A percentile compares a stretch with the other conserved stretches of the same genome.
These are phyloP conservation scores for Oryza meridionalis DNA, from an alignment of 176 grass and related monocot genomes.

Conservation along the genomic window DNA sequence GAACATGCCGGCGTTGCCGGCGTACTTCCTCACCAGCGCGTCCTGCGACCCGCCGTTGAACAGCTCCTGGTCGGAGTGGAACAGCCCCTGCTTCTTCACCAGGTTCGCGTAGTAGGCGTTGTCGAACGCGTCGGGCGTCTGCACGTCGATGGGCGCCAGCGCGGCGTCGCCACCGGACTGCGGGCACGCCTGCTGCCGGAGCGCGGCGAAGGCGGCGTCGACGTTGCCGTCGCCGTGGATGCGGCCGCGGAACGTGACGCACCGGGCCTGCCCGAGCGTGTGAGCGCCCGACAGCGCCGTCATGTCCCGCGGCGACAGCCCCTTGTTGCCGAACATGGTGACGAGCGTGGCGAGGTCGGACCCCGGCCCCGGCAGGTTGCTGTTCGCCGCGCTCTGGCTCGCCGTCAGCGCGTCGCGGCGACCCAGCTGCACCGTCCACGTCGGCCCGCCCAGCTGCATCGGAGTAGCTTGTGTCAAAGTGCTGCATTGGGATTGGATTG, in stretches of 20 bases:
- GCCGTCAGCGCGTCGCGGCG: slow-evolving; percentile 56
- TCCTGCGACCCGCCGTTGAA: slow-evolving; percentile 69
- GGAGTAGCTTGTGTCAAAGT: neutral
- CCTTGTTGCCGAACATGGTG: slow-evolving; percentile 56
- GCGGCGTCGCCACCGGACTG: slow-evolving; percentile 37
- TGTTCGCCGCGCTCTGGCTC: slow-evolving; percentile 69
- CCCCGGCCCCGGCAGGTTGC: slow-evolving; percentile 51
- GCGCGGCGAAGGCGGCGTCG: slow-evolving; percentile 51
- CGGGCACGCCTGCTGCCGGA: slow-evolving; percentile 62
- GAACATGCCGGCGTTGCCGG: slow-evolving; percentile 34
- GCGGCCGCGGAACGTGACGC: slow-evolving; percentile 55
- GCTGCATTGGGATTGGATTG: neutral
- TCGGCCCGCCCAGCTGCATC: slow-evolving; percentile 59
- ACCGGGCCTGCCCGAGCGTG: slow-evolving; percentile 63
- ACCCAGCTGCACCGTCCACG: slow-evolving; percentile 65
- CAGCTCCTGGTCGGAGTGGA: slow-evolving; percentile 77
- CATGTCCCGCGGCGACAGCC: slow-evolving; percentile 59
- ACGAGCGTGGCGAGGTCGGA: slow-evolving; percentile 54
- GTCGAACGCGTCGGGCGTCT: slow-evolving; percentile 63
- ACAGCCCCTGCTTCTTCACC: slow-evolving; percentile 29
- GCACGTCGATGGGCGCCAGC: slow-evolving; percentile 59
- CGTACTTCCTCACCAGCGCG: slow-evolving; percentile 55
- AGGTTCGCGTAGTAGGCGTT: slow-evolving; percentile 67
- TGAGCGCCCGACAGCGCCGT: slow-evolving; percentile 80
- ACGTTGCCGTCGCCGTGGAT: slow-evolving; percentile 60